Conservation (phyloP, 2,329 filamentous ascomycete species). For the Arthrocladium fulminans region DNA sequence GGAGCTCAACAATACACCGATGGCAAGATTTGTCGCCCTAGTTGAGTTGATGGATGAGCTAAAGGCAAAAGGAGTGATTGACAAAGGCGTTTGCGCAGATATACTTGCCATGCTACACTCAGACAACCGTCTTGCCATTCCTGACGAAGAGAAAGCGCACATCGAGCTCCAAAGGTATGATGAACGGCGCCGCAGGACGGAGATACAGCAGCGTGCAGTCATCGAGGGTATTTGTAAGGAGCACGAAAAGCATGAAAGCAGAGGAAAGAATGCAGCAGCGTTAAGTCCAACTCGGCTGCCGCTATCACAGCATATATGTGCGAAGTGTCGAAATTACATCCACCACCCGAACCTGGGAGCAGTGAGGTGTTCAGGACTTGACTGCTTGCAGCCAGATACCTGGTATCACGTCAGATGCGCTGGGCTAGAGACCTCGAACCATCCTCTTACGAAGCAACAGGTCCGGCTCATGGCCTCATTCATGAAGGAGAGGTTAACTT, state of each 20-base stretch:
- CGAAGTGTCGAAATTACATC: constrained; percentile 12
- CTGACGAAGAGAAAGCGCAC: constrained; percentile 1
- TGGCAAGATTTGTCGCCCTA: constrained; percentile 13
- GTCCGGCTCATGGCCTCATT: neutral
- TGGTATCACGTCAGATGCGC: constrained; percentile 17
- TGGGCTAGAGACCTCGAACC: neutral
- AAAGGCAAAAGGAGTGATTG: constrained; percentile 15
- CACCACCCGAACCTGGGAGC: constrained; percentile 6
- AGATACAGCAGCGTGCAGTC: neutral
- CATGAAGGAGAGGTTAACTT: neutral
- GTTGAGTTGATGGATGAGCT: constrained; percentile 14
- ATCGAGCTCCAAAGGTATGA: neutral
- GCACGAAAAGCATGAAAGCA: neutral
- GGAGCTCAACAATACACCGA: constrained; percentile 8
- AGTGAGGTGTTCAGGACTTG: constrained; percentile 12
- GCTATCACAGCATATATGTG: constrained; percentile 6
- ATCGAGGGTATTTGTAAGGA: neutral
- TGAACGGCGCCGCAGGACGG: neutral
- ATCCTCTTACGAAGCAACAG: neutral
- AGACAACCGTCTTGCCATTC: neutral
- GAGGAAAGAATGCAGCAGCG: neutral
- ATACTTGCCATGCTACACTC: constrained; percentile 9
- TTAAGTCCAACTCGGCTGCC: neutral
- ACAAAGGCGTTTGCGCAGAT: constrained; percentile 14
- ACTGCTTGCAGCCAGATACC: constrained; percentile 10